Evolutionary conservation across 1,284 basidiomycete genomes (phyloP).

Genomic region (Anthracocystis setariae): DNA sequence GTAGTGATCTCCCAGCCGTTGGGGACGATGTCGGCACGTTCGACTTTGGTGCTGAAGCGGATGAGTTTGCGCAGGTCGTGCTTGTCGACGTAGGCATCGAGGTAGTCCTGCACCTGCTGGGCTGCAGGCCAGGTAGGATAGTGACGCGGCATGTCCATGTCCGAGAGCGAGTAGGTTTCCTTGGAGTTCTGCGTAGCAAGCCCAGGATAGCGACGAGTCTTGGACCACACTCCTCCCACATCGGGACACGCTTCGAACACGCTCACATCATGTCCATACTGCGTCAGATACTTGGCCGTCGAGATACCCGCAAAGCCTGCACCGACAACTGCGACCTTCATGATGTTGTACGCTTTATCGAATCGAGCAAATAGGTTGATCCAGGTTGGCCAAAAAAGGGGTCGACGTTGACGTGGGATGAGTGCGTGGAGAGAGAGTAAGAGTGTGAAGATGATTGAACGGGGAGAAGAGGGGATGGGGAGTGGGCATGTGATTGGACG

Average conservation of each 20-base stretch:
- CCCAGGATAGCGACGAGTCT: constrained; percentile 52
- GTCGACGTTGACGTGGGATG: too few species aligned
- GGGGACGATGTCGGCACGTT: constrained; percentile 14
- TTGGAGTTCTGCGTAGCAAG: constrained; percentile 60
- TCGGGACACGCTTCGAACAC: constrained; percentile 43
- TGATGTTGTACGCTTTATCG: background rate
- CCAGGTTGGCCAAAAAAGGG: too few species aligned
- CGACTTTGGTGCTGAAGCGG: constrained; percentile 41
- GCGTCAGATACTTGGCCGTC: constrained; percentile 46
- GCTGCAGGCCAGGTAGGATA: constrained; percentile 58
- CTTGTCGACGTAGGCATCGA: constrained; percentile 49
- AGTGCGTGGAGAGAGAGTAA: too few species aligned
- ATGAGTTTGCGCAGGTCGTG: constrained; percentile 42
- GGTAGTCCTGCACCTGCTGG: constrained; percentile 57
- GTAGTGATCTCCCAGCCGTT: constrained; percentile 31
- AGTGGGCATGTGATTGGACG: too few species aligned
- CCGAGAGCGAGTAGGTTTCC: constrained; percentile 55
- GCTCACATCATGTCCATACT: constrained; percentile 49
- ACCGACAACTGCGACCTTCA: constrained; percentile 48
- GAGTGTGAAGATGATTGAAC: too few species aligned
- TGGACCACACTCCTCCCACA: constrained; percentile 52
- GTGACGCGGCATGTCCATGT: constrained; percentile 56
- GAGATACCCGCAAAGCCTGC: constrained; percentile 51
- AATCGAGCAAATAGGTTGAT: too few species aligned
- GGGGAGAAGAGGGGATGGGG: too few species aligned